A percentile compares a stretch with the other conserved stretches of the same genome.
Evolutionary conservation across 495 filamentous ascomycete genomes (phyloP).

Genomic region (Elasticomyces elasticus): DNA sequence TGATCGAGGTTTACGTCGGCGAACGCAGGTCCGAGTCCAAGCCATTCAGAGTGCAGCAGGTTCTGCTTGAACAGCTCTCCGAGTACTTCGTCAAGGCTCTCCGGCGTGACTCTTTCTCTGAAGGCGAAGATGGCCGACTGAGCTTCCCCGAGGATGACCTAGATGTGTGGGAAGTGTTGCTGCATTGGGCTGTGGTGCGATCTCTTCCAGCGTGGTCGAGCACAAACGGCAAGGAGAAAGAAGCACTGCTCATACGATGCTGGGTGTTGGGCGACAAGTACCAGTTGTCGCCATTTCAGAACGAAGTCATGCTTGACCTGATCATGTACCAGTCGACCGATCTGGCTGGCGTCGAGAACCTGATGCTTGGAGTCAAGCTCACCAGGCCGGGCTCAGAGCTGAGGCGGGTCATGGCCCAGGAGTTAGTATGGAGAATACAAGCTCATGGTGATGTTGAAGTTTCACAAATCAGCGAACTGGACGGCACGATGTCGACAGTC

Average conservation of each 20-base stretch:
- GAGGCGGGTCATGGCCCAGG: neutral
- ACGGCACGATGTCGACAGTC: too few relatives aligned
- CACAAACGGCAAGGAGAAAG: neutral
- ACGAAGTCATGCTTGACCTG: neutral
- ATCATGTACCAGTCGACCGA: neutral
- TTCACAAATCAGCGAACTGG: too few relatives aligned
- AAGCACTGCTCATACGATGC: neutral
- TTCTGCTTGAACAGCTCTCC: neutral
- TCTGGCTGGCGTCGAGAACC: too few relatives aligned
- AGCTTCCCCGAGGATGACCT: neutral
- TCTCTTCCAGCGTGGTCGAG: too few relatives aligned
- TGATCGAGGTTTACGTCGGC: neutral
- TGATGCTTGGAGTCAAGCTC: neutral
- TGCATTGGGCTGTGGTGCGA: neutral
- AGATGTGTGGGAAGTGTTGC: neutral
- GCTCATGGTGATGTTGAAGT: too few relatives aligned
- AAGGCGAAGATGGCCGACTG: neutral
- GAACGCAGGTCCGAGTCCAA: neutral
- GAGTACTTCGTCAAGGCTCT: neutral
- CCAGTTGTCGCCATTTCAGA: neutral
- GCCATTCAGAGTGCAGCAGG: neutral
- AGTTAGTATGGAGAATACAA: too few relatives aligned
- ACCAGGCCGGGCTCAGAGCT: neutral
- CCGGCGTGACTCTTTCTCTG: neutral
- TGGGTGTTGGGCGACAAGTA: conserved; percentile 3